A percentile compares a stretch with the other conserved stretches of the same genome.
Evolutionary conservation across 495 filamentous ascomycete genomes (phyloP).

Genomic region (Penicillium roqueforti): DNA sequence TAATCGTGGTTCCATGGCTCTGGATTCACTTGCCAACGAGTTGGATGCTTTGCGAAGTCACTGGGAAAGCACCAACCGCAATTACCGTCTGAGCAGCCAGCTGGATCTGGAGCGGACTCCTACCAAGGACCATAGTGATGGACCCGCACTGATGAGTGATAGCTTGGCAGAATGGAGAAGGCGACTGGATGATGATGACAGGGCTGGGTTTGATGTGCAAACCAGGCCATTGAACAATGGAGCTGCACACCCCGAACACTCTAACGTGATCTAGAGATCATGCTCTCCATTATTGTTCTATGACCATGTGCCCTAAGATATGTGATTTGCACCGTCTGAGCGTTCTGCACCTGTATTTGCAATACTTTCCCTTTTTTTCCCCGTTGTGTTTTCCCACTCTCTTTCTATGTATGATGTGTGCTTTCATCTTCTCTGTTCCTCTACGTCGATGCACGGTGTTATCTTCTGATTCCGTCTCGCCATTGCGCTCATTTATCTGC

Average conservation of each 20-base stretch:
- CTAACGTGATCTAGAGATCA: conserved; percentile 38
- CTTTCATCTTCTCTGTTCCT: conserved; percentile 10
- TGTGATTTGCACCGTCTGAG: conserved; percentile 24
- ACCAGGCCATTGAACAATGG: conserved; percentile 25
- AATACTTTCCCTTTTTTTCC: conserved; percentile 5
- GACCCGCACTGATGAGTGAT: conserved; percentile 52
- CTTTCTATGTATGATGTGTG: conserved; percentile 23
- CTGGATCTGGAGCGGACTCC: conserved; percentile 78
- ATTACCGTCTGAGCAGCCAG: conserved; percentile 76
- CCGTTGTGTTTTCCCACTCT: conserved; percentile 12
- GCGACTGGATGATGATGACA: conserved; percentile 62
- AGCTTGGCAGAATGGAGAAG: conserved; percentile 73
- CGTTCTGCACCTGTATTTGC: conserved; percentile 21
- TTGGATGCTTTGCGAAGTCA: conserved; percentile 82
- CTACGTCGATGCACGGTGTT: conserved; percentile 18
- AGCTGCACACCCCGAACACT: conserved; percentile 13
- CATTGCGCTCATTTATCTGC: background rate
- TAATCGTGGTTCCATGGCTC: conserved; percentile 74
- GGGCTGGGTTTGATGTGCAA: conserved; percentile 26
- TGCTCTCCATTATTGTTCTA: conserved; percentile 10
- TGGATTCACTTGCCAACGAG: conserved; percentile 88
- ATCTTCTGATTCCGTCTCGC: conserved; percentile 14
- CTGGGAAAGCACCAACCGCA: conserved; percentile 95
- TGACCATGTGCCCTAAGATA: conserved; percentile 27
- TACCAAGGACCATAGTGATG: conserved; percentile 49